phyloP scores from a whole-genome alignment of 768 basidiomycete species.

The Pulveroboletus sp. region DNA sequence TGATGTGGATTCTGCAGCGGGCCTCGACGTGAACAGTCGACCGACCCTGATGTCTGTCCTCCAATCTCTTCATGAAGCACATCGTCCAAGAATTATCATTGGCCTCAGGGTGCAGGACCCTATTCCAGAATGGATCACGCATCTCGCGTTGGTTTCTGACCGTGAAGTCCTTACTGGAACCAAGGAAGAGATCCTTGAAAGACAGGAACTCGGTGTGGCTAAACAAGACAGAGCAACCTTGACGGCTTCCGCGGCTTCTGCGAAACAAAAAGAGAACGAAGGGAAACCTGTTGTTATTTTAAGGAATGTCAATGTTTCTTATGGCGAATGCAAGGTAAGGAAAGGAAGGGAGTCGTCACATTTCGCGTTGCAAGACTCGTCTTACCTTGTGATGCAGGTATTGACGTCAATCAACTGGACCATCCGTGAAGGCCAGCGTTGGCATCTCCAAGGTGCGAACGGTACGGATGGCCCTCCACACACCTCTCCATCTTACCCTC shows the following conservation, averaged over 20 bases:
- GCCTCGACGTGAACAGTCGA: slow-evolving; percentile 64
- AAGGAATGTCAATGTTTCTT: slow-evolving; percentile 63
- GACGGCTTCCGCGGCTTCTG: background rate
- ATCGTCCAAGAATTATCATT: slow-evolving; percentile 57
- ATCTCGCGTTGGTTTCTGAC: slow-evolving; percentile 52
- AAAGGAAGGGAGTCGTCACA: slow-evolving; percentile 8
- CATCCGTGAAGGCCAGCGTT: slow-evolving; percentile 75
- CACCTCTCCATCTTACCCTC: background rate
- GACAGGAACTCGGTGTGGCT: slow-evolving; percentile 11
- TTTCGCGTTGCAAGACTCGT: background rate
- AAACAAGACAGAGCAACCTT: background rate
- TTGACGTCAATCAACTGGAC: slow-evolving; percentile 78
- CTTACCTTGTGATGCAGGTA: slow-evolving; percentile 41
- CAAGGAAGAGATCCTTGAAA: slow-evolving; percentile 41
- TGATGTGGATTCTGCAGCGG: slow-evolving; percentile 46
- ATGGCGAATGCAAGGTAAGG: slow-evolving; percentile 55
- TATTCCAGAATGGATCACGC: slow-evolving; percentile 68
- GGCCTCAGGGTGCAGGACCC: slow-evolving; percentile 66
- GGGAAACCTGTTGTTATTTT: slow-evolving; percentile 54
- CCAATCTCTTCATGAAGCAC: slow-evolving; percentile 43
- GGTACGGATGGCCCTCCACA: slow-evolving; percentile 40
- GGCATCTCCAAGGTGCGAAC: slow-evolving; percentile 88
- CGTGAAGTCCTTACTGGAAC: slow-evolving; percentile 48
- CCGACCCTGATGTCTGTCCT: slow-evolving; percentile 52
- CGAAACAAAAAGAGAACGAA: slow-evolving; percentile 1